phyloP scores from a whole-genome alignment of 345 rosid species.

The Firmiana major region DNA sequence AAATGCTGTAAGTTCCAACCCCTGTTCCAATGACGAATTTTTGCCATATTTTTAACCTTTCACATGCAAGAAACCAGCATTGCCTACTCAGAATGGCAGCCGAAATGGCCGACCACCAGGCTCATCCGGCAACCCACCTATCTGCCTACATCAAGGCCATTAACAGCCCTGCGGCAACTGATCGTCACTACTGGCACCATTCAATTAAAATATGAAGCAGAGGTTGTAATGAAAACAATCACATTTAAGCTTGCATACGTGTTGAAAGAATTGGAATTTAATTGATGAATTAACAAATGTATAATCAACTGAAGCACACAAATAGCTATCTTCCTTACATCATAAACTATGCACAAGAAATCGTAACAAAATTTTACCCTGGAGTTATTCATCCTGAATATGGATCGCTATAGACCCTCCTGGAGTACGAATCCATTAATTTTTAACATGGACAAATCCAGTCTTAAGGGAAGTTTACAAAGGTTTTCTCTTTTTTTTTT shows the following conservation, averaged over 20 bases:
- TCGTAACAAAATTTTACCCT: neutral
- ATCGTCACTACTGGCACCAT: neutral
- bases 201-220: neutral
- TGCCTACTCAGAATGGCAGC: neutral
- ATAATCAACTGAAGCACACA: neutral
- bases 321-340: neutral
- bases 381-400: neutral
- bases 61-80: neutral
- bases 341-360: slow-evolving; percentile 1
- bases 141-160: neutral
- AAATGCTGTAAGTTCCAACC: too few species aligned
- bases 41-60: too few species aligned
- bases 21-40: too few species aligned
- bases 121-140: too few species aligned
- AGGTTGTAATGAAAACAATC: neutral
- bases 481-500: neutral
- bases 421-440: neutral
- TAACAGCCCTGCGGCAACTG: neutral
- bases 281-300: neutral
- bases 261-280: neutral
- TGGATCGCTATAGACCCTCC: neutral
- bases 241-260: neutral
- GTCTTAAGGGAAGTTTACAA: neutral
- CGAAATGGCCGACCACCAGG: neutral
- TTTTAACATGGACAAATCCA: neutral